Evolutionary conservation across 306 rosid genomes (phyloP).

Genomic region (Geum urbanum): DNA sequence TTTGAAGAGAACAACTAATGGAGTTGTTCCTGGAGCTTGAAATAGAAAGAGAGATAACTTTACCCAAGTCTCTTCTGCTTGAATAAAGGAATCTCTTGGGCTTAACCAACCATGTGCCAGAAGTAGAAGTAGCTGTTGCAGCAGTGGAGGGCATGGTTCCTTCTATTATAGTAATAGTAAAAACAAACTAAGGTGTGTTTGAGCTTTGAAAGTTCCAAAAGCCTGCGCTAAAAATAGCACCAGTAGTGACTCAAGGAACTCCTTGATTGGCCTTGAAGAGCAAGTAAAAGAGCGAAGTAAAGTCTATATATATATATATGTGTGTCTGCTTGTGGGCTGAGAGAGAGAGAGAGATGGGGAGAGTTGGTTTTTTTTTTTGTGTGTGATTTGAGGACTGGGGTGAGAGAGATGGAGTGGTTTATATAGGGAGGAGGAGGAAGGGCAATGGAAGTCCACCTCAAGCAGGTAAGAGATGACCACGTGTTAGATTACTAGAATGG

Average conservation of each 20-base stretch:
- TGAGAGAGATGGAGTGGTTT: conserved; percentile 30
- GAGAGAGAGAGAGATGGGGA: neutral
- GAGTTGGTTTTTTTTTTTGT: neutral
- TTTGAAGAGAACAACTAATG: conserved; percentile 50
- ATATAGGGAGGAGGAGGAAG: conserved; percentile 33
- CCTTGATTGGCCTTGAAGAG: conserved; percentile 11
- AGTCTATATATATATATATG: too few species aligned
- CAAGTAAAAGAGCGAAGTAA: neutral
- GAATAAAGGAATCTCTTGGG: conserved; percentile 11
- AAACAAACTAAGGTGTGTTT: too few species aligned
- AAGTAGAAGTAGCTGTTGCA: conserved; percentile 8
- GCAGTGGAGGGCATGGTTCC: conserved; percentile 21
- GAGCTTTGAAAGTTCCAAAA: neutral
- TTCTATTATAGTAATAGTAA: conserved; percentile 10
- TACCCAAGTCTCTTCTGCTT: neutral
- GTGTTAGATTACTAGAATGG: conserved; percentile 53
- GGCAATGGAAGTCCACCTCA: conserved; percentile 32
- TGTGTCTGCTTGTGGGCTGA: neutral
- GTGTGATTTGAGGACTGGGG: neutral
- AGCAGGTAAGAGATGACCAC: conserved; percentile 54
- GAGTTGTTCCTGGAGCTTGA: conserved; percentile 12
- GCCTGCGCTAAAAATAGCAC: neutral
- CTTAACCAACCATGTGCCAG: conserved; percentile 6
- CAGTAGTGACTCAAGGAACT: neutral
- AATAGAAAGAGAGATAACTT: conserved; percentile 23